Percentiles rank a stretch among this genome's conserved stretches.
Conservation (phyloP, 2,329 filamentous ascomycete species). For the Fusarium solani-melongenae region DNA sequence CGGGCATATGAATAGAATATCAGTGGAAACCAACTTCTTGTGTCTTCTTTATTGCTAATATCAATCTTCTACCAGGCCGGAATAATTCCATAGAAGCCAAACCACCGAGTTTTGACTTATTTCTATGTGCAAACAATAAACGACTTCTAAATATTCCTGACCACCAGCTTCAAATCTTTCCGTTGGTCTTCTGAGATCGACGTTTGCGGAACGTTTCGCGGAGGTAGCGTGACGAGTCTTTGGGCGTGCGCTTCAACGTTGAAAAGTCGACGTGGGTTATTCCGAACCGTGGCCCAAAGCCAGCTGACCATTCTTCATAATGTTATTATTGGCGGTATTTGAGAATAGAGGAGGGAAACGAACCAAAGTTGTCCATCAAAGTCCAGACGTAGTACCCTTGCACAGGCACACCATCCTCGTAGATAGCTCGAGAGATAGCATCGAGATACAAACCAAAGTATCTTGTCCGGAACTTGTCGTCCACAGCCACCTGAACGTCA, state of each 20-base stretch:
- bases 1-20: too few relatives aligned
- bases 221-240: constrained; percentile 44
- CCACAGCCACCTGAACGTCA: background rate
- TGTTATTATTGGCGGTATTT: background rate
- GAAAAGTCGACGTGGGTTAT: constrained; percentile 52
- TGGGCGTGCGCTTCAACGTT: constrained; percentile 52
- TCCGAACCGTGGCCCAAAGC: constrained; percentile 53
- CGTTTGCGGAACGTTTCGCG: background rate
- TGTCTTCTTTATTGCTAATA: too few relatives aligned
- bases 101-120: too few relatives aligned
- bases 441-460: background rate
- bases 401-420: background rate
- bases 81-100: too few relatives aligned
- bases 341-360: background rate
- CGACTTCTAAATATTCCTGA: too few relatives aligned
- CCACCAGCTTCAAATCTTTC: background rate
- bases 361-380: background rate
- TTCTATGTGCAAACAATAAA: background rate
- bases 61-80: background rate
- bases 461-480: background rate
- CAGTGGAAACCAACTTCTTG: background rate
- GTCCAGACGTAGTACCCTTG: background rate
- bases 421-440: background rate
- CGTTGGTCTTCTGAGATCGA: background rate
- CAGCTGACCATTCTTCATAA: constrained; percentile 47